Evolutionary conservation across 352 stramenopile genomes (phyloP), one percentile per base, ranked within the genome.

Genomic region (Phytophthora agathidicida): DNA sequence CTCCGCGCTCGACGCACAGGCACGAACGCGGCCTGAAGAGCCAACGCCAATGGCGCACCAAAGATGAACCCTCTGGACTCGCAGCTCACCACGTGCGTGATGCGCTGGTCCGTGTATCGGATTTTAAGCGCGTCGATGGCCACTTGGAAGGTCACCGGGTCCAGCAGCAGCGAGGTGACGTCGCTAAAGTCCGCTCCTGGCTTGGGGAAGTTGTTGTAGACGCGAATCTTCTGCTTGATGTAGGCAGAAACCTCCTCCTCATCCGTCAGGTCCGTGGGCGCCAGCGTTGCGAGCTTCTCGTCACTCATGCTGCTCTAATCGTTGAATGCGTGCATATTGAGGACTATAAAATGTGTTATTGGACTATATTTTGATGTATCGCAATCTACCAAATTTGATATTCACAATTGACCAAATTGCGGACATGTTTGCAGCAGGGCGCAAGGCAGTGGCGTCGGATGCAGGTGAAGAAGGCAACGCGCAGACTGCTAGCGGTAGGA

Each of bases 31-130:
- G 73, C 68, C 31, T 80, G 60, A 8, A 93, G 63, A 26, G 83
- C 85, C 10, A 94, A 62, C 14, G 85, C 85, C 39, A 94, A 55
- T 24, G 85, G 85, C 9, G 85, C 75, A 0, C 83, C 85, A 42
- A 94, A 94, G 69, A 94, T 91, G 51, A 94, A 92, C 3, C 85
- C 83, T 44, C 85, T 73, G 27, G 83, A 85, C 54, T 94, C 83
- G 50, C 70, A 87, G 60, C 85, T 93, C 22, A 91, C 85, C n/a
- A 94, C 58, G 66, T 94, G 83, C 6, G 85, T 89, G 75, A 94
- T 81, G 28, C 67, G 32, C 48, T 87, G 45, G 61, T 52, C 58
- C 11, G 50, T 68, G 50, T 93, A 94, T 7, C 85, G 77, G 24
- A 74, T 53, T 33, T 60, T 69, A 22, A 94, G 77, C n/a, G 83